Conservation (phyloP, 306 rosid species). For the Gillenia trifoliata region DNA sequence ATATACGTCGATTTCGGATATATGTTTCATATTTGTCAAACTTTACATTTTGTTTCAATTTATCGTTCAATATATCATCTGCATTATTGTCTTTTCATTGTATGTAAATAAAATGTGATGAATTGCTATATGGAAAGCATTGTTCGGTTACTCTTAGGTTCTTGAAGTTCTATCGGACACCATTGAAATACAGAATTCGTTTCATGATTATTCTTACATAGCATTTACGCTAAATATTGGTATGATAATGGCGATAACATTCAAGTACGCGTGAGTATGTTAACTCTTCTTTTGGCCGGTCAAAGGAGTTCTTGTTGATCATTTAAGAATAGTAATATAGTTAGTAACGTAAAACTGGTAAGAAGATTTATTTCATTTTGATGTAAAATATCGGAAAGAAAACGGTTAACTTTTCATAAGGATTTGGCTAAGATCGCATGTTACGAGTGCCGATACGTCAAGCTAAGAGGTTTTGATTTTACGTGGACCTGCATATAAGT, state of each 20-base stretch:
- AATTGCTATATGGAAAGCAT: background rate
- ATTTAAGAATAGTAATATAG: no score
- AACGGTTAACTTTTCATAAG: background rate
- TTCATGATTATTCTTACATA: no score
- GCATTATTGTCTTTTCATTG: no score
- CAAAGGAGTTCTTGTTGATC: no score
- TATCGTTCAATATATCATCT: background rate
- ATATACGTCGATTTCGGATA: background rate
- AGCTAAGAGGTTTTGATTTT: background rate
- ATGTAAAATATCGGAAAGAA: background rate
- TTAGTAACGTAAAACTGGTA: background rate
- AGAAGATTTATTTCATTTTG: background rate
- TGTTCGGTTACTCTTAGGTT: no score
- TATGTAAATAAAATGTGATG: background rate
- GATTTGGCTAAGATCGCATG: background rate
- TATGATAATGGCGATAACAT: no score
- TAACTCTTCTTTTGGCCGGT: no score
- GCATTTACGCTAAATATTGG: no score
- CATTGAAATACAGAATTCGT: no score
- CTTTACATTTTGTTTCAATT: background rate
- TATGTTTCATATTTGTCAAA: no score
- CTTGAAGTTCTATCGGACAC: no score
- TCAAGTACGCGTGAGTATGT: no score
- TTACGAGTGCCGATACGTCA: background rate
- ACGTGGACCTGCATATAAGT: background rate